Percentiles rank a stretch among this genome's conserved stretches.
Evolutionary conservation across 306 rosid species (phyloP).

Genomic region (Mimosa pudica): DNA sequence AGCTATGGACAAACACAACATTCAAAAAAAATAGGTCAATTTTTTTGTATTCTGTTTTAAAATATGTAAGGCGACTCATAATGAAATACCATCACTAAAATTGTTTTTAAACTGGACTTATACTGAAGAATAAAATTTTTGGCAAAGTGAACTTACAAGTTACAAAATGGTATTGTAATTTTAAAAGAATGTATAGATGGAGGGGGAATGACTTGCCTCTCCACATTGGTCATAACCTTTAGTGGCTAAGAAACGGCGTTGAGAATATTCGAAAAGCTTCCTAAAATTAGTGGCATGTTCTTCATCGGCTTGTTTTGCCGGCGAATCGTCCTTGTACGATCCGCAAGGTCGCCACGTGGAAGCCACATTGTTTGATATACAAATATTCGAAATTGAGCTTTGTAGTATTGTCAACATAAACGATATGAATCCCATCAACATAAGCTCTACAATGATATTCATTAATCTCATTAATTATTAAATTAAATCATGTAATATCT

Average conservation of each 20-base stretch:
- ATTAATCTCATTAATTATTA: not conserved
- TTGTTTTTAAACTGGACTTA: no score
- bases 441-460: constrained; percentile 52
- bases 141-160: no score
- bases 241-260: constrained; percentile 42
- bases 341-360: constrained; percentile 67
- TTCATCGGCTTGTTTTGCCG: not conserved
- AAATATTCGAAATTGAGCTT: constrained; percentile 40
- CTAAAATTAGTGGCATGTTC: not conserved
- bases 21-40: no score
- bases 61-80: no score
- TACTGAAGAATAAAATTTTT: no score
- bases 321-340: not conserved
- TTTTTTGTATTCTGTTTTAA: not conserved
- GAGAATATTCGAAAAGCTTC: constrained; percentile 38
- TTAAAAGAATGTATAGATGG: not conserved
- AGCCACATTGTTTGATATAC: constrained; percentile 48
- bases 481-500: not conserved
- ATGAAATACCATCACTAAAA: no score
- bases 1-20: not conserved
- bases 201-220: not conserved
- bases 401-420: constrained; percentile 55
- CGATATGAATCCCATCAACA: constrained; percentile 83
- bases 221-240: constrained; percentile 51
- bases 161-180: no score